Conservation (phyloP, 495 filamentous ascomycete genomes). For the Glonium stellatum region DNA sequence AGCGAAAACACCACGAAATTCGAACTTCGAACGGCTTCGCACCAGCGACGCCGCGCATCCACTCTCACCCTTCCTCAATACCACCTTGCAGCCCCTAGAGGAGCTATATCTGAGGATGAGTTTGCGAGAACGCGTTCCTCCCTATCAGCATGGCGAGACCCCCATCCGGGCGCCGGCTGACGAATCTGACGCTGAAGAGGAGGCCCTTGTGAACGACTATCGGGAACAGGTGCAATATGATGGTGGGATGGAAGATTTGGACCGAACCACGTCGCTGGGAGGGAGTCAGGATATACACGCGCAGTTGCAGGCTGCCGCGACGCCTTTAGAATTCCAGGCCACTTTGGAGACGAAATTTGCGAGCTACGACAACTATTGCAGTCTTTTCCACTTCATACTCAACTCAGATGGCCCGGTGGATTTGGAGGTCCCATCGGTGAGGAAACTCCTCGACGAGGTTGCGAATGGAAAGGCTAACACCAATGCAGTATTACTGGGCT, state of each 20-base stretch:
- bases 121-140: slow-evolving; percentile 14
- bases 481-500: slow-evolving; percentile 86
- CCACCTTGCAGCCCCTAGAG: not conserved
- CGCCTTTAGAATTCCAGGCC: slow-evolving; percentile 90
- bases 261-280: slow-evolving; percentile 43
- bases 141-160: not conserved
- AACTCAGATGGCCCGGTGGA: slow-evolving; percentile 98
- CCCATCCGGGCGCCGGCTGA: slow-evolving; percentile 43
- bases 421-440: slow-evolving; percentile 85
- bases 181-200: slow-evolving; percentile 90
- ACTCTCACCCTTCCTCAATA: not conserved
- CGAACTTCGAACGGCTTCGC: not conserved
- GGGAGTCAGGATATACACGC: slow-evolving; percentile 71
- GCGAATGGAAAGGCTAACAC: not conserved
- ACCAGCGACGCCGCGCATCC: not conserved
- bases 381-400: slow-evolving; percentile 95
- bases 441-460: slow-evolving; percentile 4
- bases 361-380: slow-evolving; percentile 99
- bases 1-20: slow-evolving; percentile 1
- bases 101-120: slow-evolving; percentile 14
- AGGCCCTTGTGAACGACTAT: slow-evolving; percentile 89
- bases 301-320: slow-evolving; percentile 80
- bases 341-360: slow-evolving; percentile 90
- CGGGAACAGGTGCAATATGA: slow-evolving; percentile 89
- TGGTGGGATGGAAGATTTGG: slow-evolving; percentile 72